Evolutionary conservation across 2,329 filamentous ascomycete species (phyloP).

Genomic region (Colletotrichum liaoningense): DNA sequence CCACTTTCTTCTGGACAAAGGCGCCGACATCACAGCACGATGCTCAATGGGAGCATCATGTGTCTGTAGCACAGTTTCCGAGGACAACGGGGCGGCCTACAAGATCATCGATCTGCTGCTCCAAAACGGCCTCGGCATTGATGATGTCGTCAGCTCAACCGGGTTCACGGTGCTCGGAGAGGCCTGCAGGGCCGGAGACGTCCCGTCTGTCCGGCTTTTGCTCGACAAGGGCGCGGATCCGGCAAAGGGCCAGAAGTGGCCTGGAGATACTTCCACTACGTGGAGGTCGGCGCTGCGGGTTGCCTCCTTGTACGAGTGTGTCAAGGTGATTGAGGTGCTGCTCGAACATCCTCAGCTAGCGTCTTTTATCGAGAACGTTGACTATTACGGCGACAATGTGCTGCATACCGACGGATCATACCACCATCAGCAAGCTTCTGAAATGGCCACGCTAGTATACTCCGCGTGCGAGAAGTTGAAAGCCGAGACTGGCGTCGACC

Average conservation of each 20-base stretch:
- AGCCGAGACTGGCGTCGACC: conserved; percentile 35
- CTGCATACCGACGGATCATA: conserved; percentile 10
- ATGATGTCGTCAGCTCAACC: conserved; percentile 27
- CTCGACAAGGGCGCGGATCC: conserved; percentile 39
- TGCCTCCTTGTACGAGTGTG: conserved; percentile 1
- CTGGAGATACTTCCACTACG: not conserved
- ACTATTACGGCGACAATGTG: conserved; percentile 34
- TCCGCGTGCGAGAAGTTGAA: conserved; percentile 30
- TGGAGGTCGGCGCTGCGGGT: conserved; percentile 38
- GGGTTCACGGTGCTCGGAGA: conserved; percentile 37
- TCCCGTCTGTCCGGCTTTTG: conserved; percentile 37
- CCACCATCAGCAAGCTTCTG: not conserved
- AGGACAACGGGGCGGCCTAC: conserved; percentile 2
- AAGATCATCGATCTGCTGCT: conserved; percentile 36
- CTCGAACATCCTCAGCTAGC: conserved; percentile 33
- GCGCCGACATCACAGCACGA: conserved; percentile 33
- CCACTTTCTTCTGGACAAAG: conserved; percentile 37
- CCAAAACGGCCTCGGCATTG: conserved; percentile 37
- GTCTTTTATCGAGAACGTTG: conserved; percentile 33
- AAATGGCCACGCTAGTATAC: conserved; percentile 24
- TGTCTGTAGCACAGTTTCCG: conserved; percentile 27
- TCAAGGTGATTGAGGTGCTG: conserved; percentile 33
- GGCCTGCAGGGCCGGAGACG: conserved; percentile 33
- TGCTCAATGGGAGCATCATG: conserved; percentile 28
- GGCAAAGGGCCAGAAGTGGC: conserved; percentile 27